Evolutionary conservation across 805 yeast species (phyloP).

Genomic region (Kuraishia cidri): DNA sequence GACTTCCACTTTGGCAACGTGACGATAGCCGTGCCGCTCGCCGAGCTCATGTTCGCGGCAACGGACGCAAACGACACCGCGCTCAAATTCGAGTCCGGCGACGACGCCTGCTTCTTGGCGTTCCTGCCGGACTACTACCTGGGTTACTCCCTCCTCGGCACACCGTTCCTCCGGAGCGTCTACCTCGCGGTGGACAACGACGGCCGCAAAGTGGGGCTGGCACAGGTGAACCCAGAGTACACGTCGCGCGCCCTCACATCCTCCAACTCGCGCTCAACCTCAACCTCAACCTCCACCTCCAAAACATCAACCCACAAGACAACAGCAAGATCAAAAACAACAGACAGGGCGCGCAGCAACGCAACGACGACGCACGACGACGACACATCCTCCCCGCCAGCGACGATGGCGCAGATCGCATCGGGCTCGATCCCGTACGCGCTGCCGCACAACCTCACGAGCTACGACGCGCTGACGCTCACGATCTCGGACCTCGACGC

Average conservation of each 20-base stretch:
- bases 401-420: conserved; percentile 8
- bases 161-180: conserved; percentile 40
- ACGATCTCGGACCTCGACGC: conserved; percentile 10
- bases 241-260: background rate
- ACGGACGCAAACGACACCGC: conserved; percentile 19
- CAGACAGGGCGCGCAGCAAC: background rate
- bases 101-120: conserved; percentile 45
- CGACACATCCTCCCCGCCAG: background rate
- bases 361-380: background rate
- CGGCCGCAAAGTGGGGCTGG: conserved; percentile 45
- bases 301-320: conserved; percentile 1
- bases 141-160: conserved; percentile 51
- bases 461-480: conserved; percentile 13
- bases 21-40: conserved; percentile 38
- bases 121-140: conserved; percentile 35
- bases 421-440: conserved; percentile 24
- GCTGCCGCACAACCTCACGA: conserved; percentile 11
- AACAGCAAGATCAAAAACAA: background rate
- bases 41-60: conserved; percentile 33
- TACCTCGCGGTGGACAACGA: conserved; percentile 62
- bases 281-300: background rate
- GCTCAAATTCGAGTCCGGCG: conserved; percentile 44
- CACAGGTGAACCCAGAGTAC: conserved; percentile 24
- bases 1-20: conserved; percentile 45
- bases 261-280: background rate